phyloP scores from a whole-genome alignment of 768 basidiomycete species.

The Hericium erinaceus region DNA sequence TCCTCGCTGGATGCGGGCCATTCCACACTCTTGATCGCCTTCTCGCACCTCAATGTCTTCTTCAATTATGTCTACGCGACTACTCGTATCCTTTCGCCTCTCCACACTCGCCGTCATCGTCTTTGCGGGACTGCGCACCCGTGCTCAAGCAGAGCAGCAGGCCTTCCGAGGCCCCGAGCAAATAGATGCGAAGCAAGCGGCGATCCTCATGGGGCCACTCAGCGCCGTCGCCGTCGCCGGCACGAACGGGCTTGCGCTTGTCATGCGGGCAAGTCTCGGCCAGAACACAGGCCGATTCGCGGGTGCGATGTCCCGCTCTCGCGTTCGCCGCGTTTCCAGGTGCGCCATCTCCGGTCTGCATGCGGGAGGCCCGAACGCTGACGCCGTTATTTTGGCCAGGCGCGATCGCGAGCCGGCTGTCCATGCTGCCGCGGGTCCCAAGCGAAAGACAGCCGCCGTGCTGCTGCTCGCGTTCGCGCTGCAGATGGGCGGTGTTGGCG shows the following conservation, averaged over 20 bases:
- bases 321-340: conserved; percentile 61
- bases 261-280: conserved; percentile 53
- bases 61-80: conserved; percentile 67
- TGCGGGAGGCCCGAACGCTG: not conserved
- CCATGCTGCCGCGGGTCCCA: conserved; percentile 39
- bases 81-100: conserved; percentile 24
- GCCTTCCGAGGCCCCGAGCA: conserved; percentile 22
- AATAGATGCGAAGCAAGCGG: conserved; percentile 37
- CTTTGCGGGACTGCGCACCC: conserved; percentile 30
- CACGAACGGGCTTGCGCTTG: conserved; percentile 61
- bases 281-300: conserved; percentile 84
- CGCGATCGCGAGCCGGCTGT: conserved; percentile 49
- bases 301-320: conserved; percentile 50
- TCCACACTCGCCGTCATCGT: conserved; percentile 31
- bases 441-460: conserved; percentile 53
- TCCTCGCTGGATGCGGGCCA: conserved; percentile 46
- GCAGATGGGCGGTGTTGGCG: conserved; percentile 61
- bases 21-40: conserved; percentile 26
- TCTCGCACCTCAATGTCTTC: conserved; percentile 42
- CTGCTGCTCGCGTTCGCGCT: conserved; percentile 48
- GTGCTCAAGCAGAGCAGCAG: conserved; percentile 25
- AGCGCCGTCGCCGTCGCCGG: conserved; percentile 52
- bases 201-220: conserved; percentile 40
- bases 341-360: conserved; percentile 22
- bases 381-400: conserved; percentile 31